These are phyloP conservation scores for Tricladium varicosporioides DNA, from an alignment of 2,329 filamentous ascomycete genomes.

Conservation along the genomic window DNA sequence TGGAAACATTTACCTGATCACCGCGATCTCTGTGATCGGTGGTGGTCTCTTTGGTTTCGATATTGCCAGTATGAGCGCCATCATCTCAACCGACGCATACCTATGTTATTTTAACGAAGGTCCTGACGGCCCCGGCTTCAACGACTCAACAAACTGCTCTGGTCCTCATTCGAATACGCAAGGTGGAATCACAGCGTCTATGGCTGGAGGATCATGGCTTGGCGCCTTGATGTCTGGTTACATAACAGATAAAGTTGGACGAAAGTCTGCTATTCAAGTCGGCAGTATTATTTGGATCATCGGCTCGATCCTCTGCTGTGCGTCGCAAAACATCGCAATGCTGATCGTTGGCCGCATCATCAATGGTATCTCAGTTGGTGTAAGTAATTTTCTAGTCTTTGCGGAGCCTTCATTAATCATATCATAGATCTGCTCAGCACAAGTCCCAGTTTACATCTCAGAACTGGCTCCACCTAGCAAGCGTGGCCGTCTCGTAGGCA, in stretches of 20 bases:
- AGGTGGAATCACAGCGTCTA: slow-evolving; percentile 65
- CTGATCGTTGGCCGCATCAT: slow-evolving; percentile 55
- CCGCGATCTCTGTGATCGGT: slow-evolving; percentile 25
- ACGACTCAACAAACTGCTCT: slow-evolving; percentile 45
- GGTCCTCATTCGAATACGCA: slow-evolving; percentile 53
- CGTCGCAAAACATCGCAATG: slow-evolving; percentile 54
- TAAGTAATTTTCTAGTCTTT: too few species aligned
- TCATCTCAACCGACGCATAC: slow-evolving; percentile 49
- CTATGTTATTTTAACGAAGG: slow-evolving; percentile 47
- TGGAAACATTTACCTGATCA: slow-evolving; percentile 26
- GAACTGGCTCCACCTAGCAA: slow-evolving; percentile 56
- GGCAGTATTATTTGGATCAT: neutral
- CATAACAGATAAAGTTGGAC: slow-evolving; percentile 12
- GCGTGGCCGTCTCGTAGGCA: slow-evolving; percentile 65
- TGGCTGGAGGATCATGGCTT: slow-evolving; percentile 68
- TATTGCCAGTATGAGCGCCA: slow-evolving; percentile 56
- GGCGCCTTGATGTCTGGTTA: slow-evolving; percentile 57
- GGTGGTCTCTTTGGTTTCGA: slow-evolving; percentile 42
- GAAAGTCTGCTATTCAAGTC: neutral
- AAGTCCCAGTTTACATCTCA: slow-evolving; percentile 65
- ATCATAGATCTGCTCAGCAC: slow-evolving; percentile 54
- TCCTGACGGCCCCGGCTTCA: slow-evolving; percentile 18
- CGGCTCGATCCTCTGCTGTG: slow-evolving; percentile 48
- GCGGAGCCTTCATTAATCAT: too few species aligned
- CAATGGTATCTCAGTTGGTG: slow-evolving; percentile 61